Percentiles rank a stretch among this genome's conserved stretches.
These are phyloP conservation scores for Cryphonectria radicalis DNA, from an alignment of 2,329 filamentous ascomycete species.

Conservation along the genomic window DNA sequence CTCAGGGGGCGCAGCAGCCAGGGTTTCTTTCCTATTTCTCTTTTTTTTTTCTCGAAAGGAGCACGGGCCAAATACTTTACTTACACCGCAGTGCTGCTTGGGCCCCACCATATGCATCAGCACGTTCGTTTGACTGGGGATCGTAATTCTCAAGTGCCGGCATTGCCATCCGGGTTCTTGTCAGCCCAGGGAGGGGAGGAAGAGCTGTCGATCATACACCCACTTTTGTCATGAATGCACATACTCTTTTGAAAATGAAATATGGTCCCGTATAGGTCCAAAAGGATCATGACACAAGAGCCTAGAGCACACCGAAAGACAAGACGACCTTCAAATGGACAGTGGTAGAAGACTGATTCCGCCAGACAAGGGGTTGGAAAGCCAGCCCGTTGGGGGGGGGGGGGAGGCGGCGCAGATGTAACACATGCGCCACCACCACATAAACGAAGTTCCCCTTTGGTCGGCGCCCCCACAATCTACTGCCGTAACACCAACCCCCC, in stretches of 20 bases:
- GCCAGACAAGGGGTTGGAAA: too few relatives aligned
- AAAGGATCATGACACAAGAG: too few relatives aligned
- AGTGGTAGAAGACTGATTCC: too few relatives aligned
- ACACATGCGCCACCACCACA: not conserved
- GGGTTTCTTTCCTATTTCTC: not conserved
- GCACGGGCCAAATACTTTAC: not conserved
- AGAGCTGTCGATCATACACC: too few relatives aligned
- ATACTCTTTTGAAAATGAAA: not conserved
- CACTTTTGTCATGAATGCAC: not conserved
- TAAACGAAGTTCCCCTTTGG: too few relatives aligned
- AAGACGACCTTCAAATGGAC: too few relatives aligned
- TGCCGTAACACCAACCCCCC: conserved; percentile 2
- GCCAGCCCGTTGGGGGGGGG: too few relatives aligned
- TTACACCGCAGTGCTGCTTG: not conserved
- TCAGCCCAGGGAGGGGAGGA: not conserved
- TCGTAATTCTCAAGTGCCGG: not conserved
- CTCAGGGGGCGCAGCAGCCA: not conserved
- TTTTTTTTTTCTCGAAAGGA: too few relatives aligned
- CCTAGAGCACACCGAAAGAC: too few relatives aligned
- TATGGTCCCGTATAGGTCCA: too few relatives aligned
- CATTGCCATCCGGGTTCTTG: not conserved
- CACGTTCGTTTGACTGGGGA: not conserved
- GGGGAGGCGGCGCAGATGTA: not conserved
- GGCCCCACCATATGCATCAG: not conserved
- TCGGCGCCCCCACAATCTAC: not conserved